Evolutionary conservation across 2,329 filamentous ascomycete genomes (phyloP), one percentile per base, ranked within the genome.

Genomic region (Pseudogymnoascus pannorum): DNA sequence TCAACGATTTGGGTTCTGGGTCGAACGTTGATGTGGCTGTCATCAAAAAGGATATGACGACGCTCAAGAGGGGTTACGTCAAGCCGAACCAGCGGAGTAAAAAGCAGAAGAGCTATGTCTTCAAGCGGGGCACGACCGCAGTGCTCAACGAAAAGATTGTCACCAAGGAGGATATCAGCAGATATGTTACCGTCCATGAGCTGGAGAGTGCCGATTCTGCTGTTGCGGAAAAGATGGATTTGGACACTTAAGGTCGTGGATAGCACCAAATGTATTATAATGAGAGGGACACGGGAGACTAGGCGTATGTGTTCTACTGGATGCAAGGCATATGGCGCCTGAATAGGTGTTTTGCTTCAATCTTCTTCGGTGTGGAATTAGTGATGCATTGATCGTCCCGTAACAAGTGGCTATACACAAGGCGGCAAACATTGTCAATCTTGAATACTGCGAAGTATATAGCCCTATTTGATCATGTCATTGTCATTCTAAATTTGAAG

Each of bases 11-110:
- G 74, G 94, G 94, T 12, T 97, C 92, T 3, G 94, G 94, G 70
- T 96, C 91, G 74, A 99, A 99, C 74, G 94, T 99, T 62, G 95
- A 99, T 72, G 89, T 99, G 33, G 93, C 92, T 66, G 85, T 99
- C 70, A 99, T 99, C 73, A 96, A 93, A 64, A 84, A 87, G 70
- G 92, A 97, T 70, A 97, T 96, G 86, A 96, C 94, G 26, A 94
- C 90, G 26, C 77, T 99, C 73, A 83, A 95, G 83, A 84, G 94
- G 72, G 96, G 96, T 78, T 94, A 89, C 80, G 88, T 95, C 75
- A 93, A 83, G 74, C 94, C 94, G 63, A 99, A 99, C 77, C 86
- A 92, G 80, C 86, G 95, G 74, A 89, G 85, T 69, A 82, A 88
- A 75, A 99, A 99, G 84, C 84, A 94, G 76, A 86, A 92, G 79